Base-by-base conservation (phyloP, 78 protist species). In the Dictyostelium brefeldianum region DNA sequence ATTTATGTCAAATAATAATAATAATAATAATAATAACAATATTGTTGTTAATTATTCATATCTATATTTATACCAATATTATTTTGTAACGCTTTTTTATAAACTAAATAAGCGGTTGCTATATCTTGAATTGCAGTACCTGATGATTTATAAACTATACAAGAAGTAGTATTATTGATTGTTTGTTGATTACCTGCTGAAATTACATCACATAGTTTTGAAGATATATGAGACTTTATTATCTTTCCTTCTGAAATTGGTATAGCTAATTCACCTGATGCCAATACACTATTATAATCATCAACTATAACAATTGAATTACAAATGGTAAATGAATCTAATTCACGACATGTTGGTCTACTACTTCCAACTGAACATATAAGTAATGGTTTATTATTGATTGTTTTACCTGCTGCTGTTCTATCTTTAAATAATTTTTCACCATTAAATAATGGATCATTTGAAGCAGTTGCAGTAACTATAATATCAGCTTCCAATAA, bases 51-150 rank as follows among this genome's bases (percentile, higher is more conserved):
- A 31, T 29, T 18, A 54, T 62, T 11, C 48, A 46, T 48, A 36
- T 83, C 31, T n/a, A 62, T 10, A 10, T 71, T 71, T 9, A 31
- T 20, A 73, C 80, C 91, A 31, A 14, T 54, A 53, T 41, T 41
- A 10, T 22, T 48, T 73, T 51, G 29, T 36, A 71, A 22, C 10
- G 94, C 94, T 29, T 50, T 78, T 54, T 77, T 43, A 50, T 64
- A 80, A 12, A 90, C 15, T 12, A 74, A 20, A 22, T 22, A 17
- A 43, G 75, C 94, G 0, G 94, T 90, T 2, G 70, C 53, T 47
- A 90, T 54, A 59, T 90, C 94, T 80, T 80, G 87, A 20, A 79
- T 81, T 11, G 94, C 54, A 8, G 94, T 90, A 53, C 94, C 94
- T 27, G 89, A 69, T 47, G 90, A 81, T 81, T 90, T 90, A 74